Percentiles rank a stretch among this genome's conserved stretches.
phyloP scores from a whole-genome alignment of 139 green algal species.

The Mesostigma viride region DNA sequence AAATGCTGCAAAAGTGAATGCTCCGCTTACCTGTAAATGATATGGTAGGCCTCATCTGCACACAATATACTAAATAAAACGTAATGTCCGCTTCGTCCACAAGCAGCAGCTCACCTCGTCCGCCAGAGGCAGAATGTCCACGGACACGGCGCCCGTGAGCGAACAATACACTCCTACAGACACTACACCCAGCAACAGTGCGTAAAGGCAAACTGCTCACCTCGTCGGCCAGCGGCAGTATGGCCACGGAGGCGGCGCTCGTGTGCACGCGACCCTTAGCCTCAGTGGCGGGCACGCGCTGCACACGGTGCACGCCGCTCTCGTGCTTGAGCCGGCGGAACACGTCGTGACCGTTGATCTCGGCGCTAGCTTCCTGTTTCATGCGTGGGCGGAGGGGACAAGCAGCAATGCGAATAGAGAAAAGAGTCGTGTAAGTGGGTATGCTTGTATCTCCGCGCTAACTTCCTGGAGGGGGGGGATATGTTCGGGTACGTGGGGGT shows the following conservation, averaged over 20 bases:
- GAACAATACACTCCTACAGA: no score
- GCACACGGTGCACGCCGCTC: constrained; percentile 74
- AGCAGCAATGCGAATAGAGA: no score
- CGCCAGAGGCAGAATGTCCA: constrained; percentile 24
- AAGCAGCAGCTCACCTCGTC: no score
- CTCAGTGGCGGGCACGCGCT: constrained; percentile 83
- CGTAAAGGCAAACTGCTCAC: no score
- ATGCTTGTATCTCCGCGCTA: no score
- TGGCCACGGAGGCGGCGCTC: constrained; percentile 24
- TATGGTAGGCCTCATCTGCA: neutral
- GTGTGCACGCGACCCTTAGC: constrained; percentile 80
- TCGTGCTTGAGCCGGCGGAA: constrained; percentile 74
- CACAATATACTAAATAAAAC: no score
- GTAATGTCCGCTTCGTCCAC: no score
- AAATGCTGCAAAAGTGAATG: neutral
- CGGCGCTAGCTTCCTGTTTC: constrained; percentile 15
- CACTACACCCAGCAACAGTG: no score
- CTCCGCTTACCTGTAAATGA: neutral
- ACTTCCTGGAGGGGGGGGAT: no score
- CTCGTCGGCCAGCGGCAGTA: constrained; percentile 30
- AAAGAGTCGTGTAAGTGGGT: no score
- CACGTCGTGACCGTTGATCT: constrained; percentile 22
- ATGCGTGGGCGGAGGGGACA: no score
- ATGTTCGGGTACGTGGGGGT: no score
- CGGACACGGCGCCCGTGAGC: constrained; percentile 22